Evolutionary conservation across 345 rosid genomes (phyloP), one percentile per base, ranked within the genome.

Genomic region (Moricandia arvensis): DNA sequence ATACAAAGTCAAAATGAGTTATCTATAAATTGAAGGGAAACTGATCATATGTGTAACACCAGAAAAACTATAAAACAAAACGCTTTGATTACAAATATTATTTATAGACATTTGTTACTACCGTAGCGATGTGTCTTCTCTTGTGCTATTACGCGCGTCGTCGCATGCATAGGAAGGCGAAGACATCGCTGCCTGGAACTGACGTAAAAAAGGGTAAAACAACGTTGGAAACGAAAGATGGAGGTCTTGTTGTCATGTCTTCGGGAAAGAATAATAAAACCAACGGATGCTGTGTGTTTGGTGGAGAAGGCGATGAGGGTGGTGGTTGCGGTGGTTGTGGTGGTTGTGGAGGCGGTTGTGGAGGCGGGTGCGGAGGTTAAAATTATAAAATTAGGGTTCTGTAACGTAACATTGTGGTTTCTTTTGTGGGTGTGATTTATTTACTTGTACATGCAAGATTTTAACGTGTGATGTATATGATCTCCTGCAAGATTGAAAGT

Each of bases 181-280:
- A 54, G 18, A 59, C 66, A 30, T 59, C 57, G 9, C 35, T n/a
- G 17, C 43, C 43, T 16, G 7, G 24, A 51, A 51, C 8, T 51
- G 57, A 51, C 54, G 41, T 27, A 8, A 72, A 62, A 51, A 63
- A 72, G 45, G 26, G 68, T 47, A 34, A 11, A 18, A 70, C 8
- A 24, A 18, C 26, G 21, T n/a, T 2, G 0, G 65, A 34, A 7
- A 60, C 17, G 13, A 71, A 71, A 71, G 75, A 71, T 61, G 75
- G 75, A 60, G 45, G 18, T 30, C 75, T 71, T 71, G 68, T 72
- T 72, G 49, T 73, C 37, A 34, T 63, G 61, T 27, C 75, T 21
- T 61, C 60, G 13, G 18, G 6, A 71, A 71, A 71, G 29, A 71
- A 17, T 16, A 2, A 51, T 29, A 61, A 61, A 15, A 43, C 33